Conservation (phyloP, 768 basidiomycete genomes). For the Calvatia gigantea region DNA sequence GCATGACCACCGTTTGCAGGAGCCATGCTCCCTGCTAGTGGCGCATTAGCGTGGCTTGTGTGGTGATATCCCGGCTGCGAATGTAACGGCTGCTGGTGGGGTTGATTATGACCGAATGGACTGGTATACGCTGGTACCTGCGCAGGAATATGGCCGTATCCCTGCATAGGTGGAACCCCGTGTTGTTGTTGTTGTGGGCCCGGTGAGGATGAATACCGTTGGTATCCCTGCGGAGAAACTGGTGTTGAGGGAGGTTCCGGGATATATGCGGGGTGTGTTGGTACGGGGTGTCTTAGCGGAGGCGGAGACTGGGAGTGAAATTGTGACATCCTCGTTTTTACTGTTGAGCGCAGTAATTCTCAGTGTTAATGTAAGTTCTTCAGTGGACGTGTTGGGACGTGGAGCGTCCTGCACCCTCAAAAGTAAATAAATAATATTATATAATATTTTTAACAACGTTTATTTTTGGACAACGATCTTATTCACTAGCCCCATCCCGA, state of each 20-base stretch:
- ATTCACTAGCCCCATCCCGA: conserved; percentile 66
- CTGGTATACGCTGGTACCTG: conserved; percentile 46
- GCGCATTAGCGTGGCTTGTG: neutral
- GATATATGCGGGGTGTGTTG: conserved; percentile 83
- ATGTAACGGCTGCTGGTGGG: conserved; percentile 26
- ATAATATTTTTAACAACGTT: neutral
- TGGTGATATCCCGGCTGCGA: conserved; percentile 7
- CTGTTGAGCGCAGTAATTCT: neutral
- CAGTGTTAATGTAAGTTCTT: neutral
- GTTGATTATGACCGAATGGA: conserved; percentile 45
- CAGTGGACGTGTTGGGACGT: neutral
- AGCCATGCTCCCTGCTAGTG: conserved; percentile 13
- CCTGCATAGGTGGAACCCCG: conserved; percentile 17
- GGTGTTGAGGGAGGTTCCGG: conserved; percentile 80
- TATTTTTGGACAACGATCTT: conserved; percentile 3
- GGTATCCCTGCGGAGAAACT: conserved; percentile 70
- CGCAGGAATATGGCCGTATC: conserved; percentile 18
- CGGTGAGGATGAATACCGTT: conserved; percentile 67
- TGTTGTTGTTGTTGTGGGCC: conserved; percentile 29
- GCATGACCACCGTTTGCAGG: neutral
- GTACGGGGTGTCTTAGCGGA: conserved; percentile 83
- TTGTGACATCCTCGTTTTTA: neutral
- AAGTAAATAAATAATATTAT: neutral
- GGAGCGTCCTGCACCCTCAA: neutral
- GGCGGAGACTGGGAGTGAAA: conserved; percentile 49